These are phyloP conservation scores for Ganoderma resinaceum DNA, from an alignment of 1,284 basidiomycete species.

Conservation along the genomic window DNA sequence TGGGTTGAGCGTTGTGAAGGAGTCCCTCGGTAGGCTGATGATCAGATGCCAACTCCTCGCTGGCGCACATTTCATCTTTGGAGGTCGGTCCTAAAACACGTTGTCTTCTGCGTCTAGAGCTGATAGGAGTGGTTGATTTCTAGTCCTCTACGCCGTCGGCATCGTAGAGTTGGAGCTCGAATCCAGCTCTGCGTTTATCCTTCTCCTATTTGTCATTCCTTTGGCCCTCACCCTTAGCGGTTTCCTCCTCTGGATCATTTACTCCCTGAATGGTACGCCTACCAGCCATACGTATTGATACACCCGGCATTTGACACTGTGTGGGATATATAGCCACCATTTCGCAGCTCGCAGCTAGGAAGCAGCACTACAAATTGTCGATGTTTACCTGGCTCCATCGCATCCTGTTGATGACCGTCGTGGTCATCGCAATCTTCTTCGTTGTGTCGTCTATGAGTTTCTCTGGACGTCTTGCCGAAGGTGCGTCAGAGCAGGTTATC, in stretches of 20 bases:
- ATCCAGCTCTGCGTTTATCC: constrained; percentile 79
- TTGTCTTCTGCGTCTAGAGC: not conserved
- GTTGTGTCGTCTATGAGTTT: constrained; percentile 92
- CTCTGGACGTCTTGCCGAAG: constrained; percentile 89
- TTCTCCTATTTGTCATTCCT: constrained; percentile 90
- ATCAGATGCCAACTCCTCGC: constrained; percentile 79
- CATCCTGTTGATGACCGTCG: constrained; percentile 86
- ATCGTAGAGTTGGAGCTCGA: constrained; percentile 93
- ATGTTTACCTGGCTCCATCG: constrained; percentile 90
- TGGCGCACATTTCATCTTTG: constrained; percentile 91
- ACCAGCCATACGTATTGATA: not conserved
- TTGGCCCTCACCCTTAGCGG: constrained; percentile 93
- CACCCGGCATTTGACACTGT: not conserved
- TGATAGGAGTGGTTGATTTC: not conserved
- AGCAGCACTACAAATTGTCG: constrained; percentile 86
- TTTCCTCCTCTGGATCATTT: constrained; percentile 96
- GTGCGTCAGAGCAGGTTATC: constrained; percentile 49
- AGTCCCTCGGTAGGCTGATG: constrained; percentile 83
- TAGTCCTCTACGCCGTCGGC: constrained; percentile 91
- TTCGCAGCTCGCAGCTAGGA: constrained; percentile 80
- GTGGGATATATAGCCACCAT: constrained; percentile 70
- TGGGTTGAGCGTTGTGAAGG: constrained; percentile 85
- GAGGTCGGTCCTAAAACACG: constrained; percentile 60
- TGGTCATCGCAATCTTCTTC: constrained; percentile 90
- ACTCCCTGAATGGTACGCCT: constrained; percentile 80